Conservation (phyloP, 495 filamentous ascomycete genomes). For the Amniculicola lignicola region DNA sequence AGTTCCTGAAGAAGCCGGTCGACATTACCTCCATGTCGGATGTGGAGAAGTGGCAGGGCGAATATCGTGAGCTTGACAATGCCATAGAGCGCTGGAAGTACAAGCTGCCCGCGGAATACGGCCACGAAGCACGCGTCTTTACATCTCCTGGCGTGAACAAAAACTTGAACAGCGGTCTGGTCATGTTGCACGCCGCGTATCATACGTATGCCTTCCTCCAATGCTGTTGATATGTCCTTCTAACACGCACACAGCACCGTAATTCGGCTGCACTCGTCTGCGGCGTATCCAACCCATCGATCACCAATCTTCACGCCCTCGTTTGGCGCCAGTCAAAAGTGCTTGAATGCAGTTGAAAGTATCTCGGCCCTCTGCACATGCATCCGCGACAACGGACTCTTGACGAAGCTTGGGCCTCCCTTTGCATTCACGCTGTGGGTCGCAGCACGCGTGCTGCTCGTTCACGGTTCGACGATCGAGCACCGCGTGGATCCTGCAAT, state of each 20-base stretch:
- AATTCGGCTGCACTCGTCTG: slow-evolving; percentile 87
- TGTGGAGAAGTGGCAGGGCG: slow-evolving; percentile 82
- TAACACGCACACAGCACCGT: slow-evolving; percentile 60
- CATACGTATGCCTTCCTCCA: slow-evolving; percentile 53
- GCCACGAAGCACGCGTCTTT: slow-evolving; percentile 72
- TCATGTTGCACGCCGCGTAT: slow-evolving; percentile 83
- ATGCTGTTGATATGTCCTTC: not conserved
- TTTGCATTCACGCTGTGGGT: slow-evolving; percentile 93
- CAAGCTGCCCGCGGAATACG: slow-evolving; percentile 73
- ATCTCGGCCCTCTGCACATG: slow-evolving; percentile 72
- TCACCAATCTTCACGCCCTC: slow-evolving; percentile 84
- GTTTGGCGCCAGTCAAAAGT: slow-evolving; percentile 75
- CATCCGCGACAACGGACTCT: slow-evolving; percentile 66
- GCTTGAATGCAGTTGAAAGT: slow-evolving; percentile 77
- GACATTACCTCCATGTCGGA: slow-evolving; percentile 80
- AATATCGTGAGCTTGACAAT: slow-evolving; percentile 78
- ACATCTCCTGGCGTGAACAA: slow-evolving; percentile 59
- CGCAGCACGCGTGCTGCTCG: slow-evolving; percentile 77
- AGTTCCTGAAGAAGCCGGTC: slow-evolving; percentile 80
- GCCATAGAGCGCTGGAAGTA: slow-evolving; percentile 79
- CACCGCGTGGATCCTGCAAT: slow-evolving; percentile 76
- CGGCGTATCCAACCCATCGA: slow-evolving; percentile 82
- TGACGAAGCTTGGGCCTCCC: slow-evolving; percentile 77
- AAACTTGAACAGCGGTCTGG: slow-evolving; percentile 73
- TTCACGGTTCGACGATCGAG: slow-evolving; percentile 83